These are phyloP conservation scores for Aspergillus hortae DNA, from an alignment of 2,329 filamentous ascomycete species.

Conservation along the genomic window DNA sequence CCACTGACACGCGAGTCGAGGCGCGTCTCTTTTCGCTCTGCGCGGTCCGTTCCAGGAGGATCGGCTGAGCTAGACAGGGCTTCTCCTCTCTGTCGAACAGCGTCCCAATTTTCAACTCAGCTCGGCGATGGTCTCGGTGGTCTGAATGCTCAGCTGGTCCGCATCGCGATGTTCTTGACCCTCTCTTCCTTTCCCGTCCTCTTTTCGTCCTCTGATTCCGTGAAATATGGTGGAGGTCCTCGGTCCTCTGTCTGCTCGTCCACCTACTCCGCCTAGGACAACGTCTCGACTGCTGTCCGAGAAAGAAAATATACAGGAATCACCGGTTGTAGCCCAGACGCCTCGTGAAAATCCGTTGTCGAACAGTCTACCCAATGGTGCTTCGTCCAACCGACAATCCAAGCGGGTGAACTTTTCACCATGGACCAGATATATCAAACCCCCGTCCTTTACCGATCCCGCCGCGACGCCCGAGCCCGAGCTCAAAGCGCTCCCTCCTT, in stretches of 20 bases:
- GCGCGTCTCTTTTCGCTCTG: conserved; percentile 18
- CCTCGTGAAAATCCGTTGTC: conserved; percentile 45
- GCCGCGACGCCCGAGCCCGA: conserved; percentile 36
- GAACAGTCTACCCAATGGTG: conserved; percentile 32
- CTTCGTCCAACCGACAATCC: conserved; percentile 33
- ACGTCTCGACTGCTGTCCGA: conserved; percentile 27
- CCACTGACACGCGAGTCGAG: conserved; percentile 10
- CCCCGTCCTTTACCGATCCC: conserved; percentile 34
- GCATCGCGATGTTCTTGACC: conserved; percentile 28
- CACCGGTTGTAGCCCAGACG: conserved; percentile 29
- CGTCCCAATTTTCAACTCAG: conserved; percentile 1
- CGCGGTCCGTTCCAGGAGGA: conserved; percentile 12
- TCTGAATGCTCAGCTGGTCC: conserved; percentile 13
- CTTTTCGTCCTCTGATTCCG: conserved; percentile 14
- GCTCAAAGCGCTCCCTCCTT: conserved; percentile 45
- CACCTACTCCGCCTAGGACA: conserved; percentile 54
- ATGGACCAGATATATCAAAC: conserved; percentile 53
- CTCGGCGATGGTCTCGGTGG: conserved; percentile 18
- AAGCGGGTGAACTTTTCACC: conserved; percentile 64
- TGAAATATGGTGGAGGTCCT: conserved; percentile 44
- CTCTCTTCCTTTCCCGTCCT: conserved; percentile 12
- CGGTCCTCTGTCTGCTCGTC: conserved; percentile 49
- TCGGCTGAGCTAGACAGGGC: conserved; percentile 3
- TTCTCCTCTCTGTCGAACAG: conserved; percentile 4
- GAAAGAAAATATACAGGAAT: conserved; percentile 38